A percentile compares a stretch with the other conserved stretches of the same genome.
phyloP scores from a whole-genome alignment of 2,329 filamentous ascomycete genomes.

The Mariannaea sp. region DNA sequence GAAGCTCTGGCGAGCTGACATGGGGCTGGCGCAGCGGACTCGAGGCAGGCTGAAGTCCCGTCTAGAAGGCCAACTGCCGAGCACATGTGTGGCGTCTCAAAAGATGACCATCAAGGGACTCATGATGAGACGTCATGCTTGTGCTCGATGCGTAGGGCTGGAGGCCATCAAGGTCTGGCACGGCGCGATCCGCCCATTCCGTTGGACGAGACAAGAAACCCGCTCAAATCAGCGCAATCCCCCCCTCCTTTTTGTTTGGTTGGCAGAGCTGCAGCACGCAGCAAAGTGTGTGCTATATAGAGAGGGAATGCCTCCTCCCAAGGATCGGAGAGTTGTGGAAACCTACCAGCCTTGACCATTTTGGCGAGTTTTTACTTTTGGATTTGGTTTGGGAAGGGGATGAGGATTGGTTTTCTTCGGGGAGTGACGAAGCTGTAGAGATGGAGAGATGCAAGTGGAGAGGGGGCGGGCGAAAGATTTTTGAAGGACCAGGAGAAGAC shows the following conservation, averaged over 20 bases:
- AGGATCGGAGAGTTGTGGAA: constrained; percentile 9
- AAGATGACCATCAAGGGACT: constrained; percentile 43
- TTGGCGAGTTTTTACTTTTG: constrained; percentile 60
- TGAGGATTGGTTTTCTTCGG: constrained; percentile 12
- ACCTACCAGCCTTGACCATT: constrained; percentile 98
- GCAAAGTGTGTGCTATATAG: constrained; percentile 25
- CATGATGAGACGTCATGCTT: constrained; percentile 12
- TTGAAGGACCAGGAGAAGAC: constrained; percentile 26
- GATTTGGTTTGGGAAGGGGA: constrained; percentile 32
- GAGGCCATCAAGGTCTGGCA: constrained; percentile 52
- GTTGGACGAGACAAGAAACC: constrained; percentile 48
- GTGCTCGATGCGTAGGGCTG: constrained; percentile 20
- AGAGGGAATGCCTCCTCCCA: constrained; percentile 35
- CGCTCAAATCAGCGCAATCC: constrained; percentile 63
- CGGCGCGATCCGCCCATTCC: constrained; percentile 31
- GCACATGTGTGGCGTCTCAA: background rate
- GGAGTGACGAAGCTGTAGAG: constrained; percentile 27
- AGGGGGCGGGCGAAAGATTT: constrained; percentile 33
- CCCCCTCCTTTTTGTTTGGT: constrained; percentile 25
- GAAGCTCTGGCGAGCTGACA: background rate
- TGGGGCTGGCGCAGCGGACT: background rate
- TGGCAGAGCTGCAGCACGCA: constrained; percentile 18
- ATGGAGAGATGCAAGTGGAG: constrained; percentile 31
- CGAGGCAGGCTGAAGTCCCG: constrained; percentile 14
- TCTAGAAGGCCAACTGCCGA: background rate